Conservation (phyloP, 139 green algal genomes). For the Chlorella ohadii region DNA sequence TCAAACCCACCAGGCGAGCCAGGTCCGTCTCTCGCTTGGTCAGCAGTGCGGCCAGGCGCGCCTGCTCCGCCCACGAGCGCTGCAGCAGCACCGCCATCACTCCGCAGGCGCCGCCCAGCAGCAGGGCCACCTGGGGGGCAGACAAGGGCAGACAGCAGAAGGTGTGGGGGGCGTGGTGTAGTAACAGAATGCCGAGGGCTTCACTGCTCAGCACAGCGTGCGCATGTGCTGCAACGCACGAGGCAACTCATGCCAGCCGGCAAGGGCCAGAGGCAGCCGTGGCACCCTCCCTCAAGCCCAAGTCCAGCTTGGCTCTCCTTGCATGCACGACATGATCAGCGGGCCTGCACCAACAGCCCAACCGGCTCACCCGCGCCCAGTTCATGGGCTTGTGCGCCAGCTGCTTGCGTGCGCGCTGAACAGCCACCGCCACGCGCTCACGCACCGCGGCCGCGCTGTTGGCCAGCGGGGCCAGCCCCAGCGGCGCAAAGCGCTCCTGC, state of each 20-base stretch:
- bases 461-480: conserved; percentile 3
- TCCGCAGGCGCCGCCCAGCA: conserved; percentile 5
- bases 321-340: not conserved
- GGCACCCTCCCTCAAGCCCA: too few relatives aligned
- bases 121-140: conserved; percentile 13
- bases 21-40: conserved; percentile 6
- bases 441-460: too few relatives aligned
- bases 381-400: not conserved
- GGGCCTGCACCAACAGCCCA: not conserved
- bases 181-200: too few relatives aligned
- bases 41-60: not conserved
- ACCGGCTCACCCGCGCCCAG: not conserved
- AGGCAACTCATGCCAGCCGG: too few relatives aligned
- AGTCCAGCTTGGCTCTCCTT: too few relatives aligned
- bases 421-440: not conserved
- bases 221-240: too few relatives aligned
- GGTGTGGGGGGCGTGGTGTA: not conserved
- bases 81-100: not conserved
- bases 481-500: conserved; percentile 9
- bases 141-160: not conserved
- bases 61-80: conserved; percentile 3
- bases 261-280: too few relatives aligned
- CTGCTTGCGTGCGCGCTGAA: conserved; percentile 4
- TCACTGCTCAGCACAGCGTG: too few relatives aligned
- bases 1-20: not conserved